Conservation (phyloP, 179 eudicot genomes). For the Actinidia polygama region DNA sequence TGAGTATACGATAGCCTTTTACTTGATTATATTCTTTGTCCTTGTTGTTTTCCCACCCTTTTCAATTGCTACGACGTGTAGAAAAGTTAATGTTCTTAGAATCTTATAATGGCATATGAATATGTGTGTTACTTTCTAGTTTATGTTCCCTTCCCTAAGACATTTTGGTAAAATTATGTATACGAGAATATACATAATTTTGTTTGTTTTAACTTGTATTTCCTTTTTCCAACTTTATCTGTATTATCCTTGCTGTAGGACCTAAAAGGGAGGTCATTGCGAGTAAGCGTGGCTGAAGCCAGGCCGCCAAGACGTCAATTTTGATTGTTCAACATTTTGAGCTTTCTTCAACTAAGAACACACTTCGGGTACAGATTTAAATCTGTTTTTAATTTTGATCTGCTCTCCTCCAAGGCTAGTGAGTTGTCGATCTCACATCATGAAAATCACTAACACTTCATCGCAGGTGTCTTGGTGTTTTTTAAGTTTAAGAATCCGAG, state of each 20-base stretch:
- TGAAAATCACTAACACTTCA: neutral
- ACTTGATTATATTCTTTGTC: neutral
- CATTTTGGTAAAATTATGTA: neutral
- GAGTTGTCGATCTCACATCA: neutral
- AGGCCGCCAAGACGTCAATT: slow-evolving; percentile 66
- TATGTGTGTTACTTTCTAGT: neutral
- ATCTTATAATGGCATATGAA: neutral
- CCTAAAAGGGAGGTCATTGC: slow-evolving; percentile 75
- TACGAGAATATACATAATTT: too few species aligned
- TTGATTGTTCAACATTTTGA: slow-evolving; percentile 26
- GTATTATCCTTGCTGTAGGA: slow-evolving; percentile 57
- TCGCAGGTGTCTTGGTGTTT: neutral
- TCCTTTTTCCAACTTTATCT: neutral
- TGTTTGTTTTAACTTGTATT: too few species aligned
- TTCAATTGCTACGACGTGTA: neutral
- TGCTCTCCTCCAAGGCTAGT: neutral
- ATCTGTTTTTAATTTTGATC: neutral
- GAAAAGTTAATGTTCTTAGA: neutral
- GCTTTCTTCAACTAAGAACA: slow-evolving; percentile 20
- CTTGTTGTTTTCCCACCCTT: neutral
- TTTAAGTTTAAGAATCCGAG: neutral
- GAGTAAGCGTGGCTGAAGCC: slow-evolving; percentile 81
- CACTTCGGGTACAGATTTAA: neutral
- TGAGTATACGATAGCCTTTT: slow-evolving; percentile 40
- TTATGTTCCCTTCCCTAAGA: neutral